Base-by-base conservation (phyloP, 805 yeast species). In the Debaryomyces castellii region DNA sequence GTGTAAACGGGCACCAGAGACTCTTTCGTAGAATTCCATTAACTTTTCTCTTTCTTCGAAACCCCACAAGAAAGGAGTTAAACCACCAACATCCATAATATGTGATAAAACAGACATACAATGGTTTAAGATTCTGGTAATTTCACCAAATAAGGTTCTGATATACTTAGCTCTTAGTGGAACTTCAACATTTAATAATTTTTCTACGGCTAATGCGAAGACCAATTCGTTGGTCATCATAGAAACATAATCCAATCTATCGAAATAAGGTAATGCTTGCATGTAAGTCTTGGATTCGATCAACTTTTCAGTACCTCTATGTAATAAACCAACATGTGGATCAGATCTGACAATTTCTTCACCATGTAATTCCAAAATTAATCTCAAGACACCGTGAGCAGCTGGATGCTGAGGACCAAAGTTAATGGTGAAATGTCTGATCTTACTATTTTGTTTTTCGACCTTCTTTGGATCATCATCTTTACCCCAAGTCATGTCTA, bases 321-420 rank as follows among this genome's bases (percentile, higher is more conserved):
- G 96, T 55, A 88, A 77, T 62, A 88, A 73, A 30, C 96, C 96
- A 53, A 88, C 88, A 65, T 88, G 96, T 33, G 96, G 96, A 63
- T 88, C 96, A 4, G 91, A 76, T 56, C 96, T 79, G 40, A 89
- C 80, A 56, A 89, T 85, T 67, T 88, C 96, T 69, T 88, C 96
- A 55, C 96, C 96, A 60, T 86, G 87, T 50, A 88, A 78, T 71
- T 88, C 96, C 60, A 88, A 73, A 66, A 88, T 89, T 66, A 88
- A 76, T 64, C 96, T 80, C 73, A 88, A 74, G 68, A 88, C 96
- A 55, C 96, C 96, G 73, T 88, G 96, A 23, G 96, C 96, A 51
- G 96, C 96, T 20, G 96, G 96, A 73, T 88, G 96, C 71, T 88
- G 96, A 40, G 96, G 96, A 30, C 96, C 96, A 63, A 88, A 88